Percentiles rank a stretch among this genome's conserved stretches.
Evolutionary conservation across 257 asterid species (phyloP).

Genomic region (Solanum chmielewskii): DNA sequence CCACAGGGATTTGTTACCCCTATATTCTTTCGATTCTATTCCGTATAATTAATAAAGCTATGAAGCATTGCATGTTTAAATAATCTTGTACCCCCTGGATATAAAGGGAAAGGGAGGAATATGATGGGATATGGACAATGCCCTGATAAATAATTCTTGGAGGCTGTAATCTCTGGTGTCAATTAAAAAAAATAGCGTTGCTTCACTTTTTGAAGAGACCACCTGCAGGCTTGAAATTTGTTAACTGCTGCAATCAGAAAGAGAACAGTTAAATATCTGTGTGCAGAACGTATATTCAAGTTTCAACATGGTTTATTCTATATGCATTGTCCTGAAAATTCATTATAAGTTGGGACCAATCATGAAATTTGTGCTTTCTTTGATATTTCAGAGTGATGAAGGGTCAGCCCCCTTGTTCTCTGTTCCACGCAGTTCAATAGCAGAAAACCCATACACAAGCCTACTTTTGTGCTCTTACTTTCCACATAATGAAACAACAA

Average conservation of each 20-base stretch:
- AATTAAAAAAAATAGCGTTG: not conserved
- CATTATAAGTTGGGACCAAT: not conserved
- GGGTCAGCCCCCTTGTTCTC: conserved; percentile 71
- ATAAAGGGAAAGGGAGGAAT: not conserved
- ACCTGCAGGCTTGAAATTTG: not conserved
- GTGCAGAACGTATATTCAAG: not conserved
- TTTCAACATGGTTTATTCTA: not conserved
- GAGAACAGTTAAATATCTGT: not conserved
- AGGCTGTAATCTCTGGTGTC: not conserved
- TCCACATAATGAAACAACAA: conserved; percentile 23
- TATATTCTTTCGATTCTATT: not conserved
- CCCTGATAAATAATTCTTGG: not conserved
- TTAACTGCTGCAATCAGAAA: not conserved
- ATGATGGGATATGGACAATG: not conserved
- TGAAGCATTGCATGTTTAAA: not conserved
- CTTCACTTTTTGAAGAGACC: not conserved
- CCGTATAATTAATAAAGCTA: not conserved
- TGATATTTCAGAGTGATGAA: conserved; percentile 54
- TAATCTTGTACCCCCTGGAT: not conserved
- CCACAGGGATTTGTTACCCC: not conserved
- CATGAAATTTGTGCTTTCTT: conserved; percentile 20
- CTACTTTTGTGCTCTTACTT: conserved; percentile 67
- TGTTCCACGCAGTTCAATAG: conserved; percentile 70
- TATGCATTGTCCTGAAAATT: conserved; percentile 1
- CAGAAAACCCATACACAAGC: conserved; percentile 82